Evolutionary conservation across 805 yeast genomes (phyloP).

Genomic region (Saccharomycopsis schoenii): DNA sequence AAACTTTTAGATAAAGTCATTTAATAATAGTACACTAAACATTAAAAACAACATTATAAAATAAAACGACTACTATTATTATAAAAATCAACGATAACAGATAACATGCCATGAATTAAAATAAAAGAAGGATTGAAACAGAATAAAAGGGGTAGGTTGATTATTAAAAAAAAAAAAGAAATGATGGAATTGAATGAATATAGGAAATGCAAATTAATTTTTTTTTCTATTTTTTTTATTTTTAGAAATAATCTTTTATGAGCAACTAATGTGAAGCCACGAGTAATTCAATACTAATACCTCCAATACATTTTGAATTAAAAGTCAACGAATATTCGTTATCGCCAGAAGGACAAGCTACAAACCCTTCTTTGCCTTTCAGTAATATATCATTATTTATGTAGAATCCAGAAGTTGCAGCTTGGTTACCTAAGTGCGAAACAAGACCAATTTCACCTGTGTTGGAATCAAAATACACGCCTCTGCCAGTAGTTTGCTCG

Average conservation of each 20-base stretch:
- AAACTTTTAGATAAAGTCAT: no score
- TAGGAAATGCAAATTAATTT: background rate
- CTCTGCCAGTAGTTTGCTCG: background rate
- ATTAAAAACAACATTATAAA: no score
- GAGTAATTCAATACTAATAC: background rate
- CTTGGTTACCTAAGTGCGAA: background rate
- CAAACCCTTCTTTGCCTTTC: background rate
- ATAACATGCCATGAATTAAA: no score
- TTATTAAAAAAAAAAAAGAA: no score
- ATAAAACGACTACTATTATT: no score
- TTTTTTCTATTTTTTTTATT: no score
- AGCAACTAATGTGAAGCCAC: background rate
- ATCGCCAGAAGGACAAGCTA: background rate
- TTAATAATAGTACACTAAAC: no score
- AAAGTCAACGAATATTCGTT: background rate
- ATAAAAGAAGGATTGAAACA: no score
- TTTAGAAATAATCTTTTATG: no score
- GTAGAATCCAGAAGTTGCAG: background rate
- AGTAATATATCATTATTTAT: background rate
- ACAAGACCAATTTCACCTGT: constrained; percentile 1
- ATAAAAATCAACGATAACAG: no score
- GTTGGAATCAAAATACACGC: background rate
- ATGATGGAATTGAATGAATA: no score
- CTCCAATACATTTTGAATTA: background rate
- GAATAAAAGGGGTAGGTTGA: no score